Evolutionary conservation across 106 monocot species (phyloP).

Genomic region (Iris macrosiphon): DNA sequence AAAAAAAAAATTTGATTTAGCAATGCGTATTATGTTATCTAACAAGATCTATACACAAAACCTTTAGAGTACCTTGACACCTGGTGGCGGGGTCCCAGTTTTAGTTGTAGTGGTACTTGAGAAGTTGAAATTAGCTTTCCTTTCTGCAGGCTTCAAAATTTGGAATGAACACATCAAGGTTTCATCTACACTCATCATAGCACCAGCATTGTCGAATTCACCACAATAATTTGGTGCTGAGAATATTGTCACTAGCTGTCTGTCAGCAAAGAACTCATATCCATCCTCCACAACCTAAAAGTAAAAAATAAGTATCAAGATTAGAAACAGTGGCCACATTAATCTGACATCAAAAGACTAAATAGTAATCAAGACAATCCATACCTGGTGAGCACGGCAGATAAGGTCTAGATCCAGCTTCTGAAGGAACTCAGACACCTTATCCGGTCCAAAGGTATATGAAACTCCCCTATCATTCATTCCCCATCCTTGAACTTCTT

Average conservation of each 20-base stretch:
- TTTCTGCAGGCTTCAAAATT: conserved; percentile 31
- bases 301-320: neutral
- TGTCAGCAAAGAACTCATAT: conserved; percentile 31
- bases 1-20: no score
- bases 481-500: conserved; percentile 30
- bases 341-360: neutral
- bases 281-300: conserved; percentile 33
- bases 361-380: neutral
- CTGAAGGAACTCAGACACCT: conserved; percentile 24
- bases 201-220: conserved; percentile 36
- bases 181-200: conserved; percentile 43
- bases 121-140: conserved; percentile 17
- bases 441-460: conserved; percentile 34
- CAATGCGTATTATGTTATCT: no score
- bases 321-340: neutral
- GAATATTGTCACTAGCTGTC: conserved; percentile 33
- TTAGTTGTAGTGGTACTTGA: conserved; percentile 19
- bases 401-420: conserved; percentile 35
- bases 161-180: conserved; percentile 36
- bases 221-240: conserved; percentile 35
- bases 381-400: conserved; percentile 43
- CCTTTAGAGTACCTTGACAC: conserved; percentile 32
- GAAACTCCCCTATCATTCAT: conserved; percentile 30
- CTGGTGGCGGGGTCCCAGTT: conserved; percentile 23
- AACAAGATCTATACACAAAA: no score